These are phyloP conservation scores for Verticillium isaacii DNA, from an alignment of 2,329 filamentous ascomycete genomes.

Conservation along the genomic window DNA sequence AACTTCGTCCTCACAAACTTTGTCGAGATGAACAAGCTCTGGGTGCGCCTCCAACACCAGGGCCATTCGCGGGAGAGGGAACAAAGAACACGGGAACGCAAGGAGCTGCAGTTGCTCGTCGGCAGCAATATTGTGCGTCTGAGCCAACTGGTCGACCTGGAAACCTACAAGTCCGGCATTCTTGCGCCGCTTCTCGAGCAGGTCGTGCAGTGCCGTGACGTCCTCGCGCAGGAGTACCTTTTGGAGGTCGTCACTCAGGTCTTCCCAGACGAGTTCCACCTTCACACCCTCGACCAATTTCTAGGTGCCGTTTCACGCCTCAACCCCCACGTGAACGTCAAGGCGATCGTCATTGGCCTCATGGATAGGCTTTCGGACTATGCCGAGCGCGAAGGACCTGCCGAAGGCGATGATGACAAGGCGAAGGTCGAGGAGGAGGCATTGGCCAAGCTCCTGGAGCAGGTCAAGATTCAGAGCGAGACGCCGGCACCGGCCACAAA, in stretches of 20 bases:
- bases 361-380: slow-evolving; percentile 97
- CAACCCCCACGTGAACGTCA: slow-evolving; percentile 96
- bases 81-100: slow-evolving; percentile 86
- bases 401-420: slow-evolving; percentile 64
- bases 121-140: slow-evolving; percentile 94
- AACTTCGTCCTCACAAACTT: slow-evolving; percentile 98
- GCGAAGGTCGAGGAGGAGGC: slow-evolving; percentile 82
- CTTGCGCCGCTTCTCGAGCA: slow-evolving; percentile 87
- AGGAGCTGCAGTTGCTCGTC: slow-evolving; percentile 91
- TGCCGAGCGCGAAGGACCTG: slow-evolving; percentile 80
- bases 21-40: slow-evolving; percentile 99
- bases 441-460: slow-evolving; percentile 71
- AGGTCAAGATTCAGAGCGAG: slow-evolving; percentile 57
- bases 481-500: slow-evolving; percentile 4
- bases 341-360: slow-evolving; percentile 93
- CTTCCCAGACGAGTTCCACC: slow-evolving; percentile 96
- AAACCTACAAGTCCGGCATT: slow-evolving; percentile 89
- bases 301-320: slow-evolving; percentile 87
- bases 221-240: slow-evolving; percentile 94
- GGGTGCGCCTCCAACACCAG: slow-evolving; percentile 96
- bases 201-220: slow-evolving; percentile 95
- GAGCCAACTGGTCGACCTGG: slow-evolving; percentile 91
- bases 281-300: slow-evolving; percentile 94
- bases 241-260: slow-evolving; percentile 98
- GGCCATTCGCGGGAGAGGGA: slow-evolving; percentile 94